These are phyloP conservation scores for Kregervanrija delftensis DNA, from an alignment of 805 yeast species.

Conservation along the genomic window DNA sequence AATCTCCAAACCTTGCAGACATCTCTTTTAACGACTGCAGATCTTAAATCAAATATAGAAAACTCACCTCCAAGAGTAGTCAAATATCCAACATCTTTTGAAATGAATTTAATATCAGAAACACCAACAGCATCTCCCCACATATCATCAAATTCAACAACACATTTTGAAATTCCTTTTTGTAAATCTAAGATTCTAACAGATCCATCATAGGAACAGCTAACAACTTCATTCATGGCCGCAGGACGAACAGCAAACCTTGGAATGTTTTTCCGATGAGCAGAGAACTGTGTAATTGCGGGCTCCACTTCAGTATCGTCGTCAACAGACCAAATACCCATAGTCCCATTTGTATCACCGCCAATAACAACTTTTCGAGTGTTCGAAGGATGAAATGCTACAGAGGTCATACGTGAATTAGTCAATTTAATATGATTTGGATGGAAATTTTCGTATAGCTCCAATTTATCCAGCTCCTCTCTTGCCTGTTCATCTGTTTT, in stretches of 20 bases:
- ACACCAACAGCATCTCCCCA: conserved; percentile 56
- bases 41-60: conserved; percentile 64
- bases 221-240: conserved; percentile 44
- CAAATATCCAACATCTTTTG: conserved; percentile 54
- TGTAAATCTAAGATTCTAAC: conserved; percentile 65
- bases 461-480: conserved; percentile 44
- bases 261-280: conserved; percentile 73
- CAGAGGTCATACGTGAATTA: conserved; percentile 64
- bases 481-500: conserved; percentile 42
- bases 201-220: conserved; percentile 86
- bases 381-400: conserved; percentile 69
- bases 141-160: conserved; percentile 49
- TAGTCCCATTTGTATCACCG: conserved; percentile 83
- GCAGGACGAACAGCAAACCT: conserved; percentile 45
- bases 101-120: conserved; percentile 62
- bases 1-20: conserved; percentile 42
- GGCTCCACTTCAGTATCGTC: conserved; percentile 34
- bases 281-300: conserved; percentile 55
- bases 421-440: conserved; percentile 69
- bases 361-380: conserved; percentile 63
- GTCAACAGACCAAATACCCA: conserved; percentile 84
- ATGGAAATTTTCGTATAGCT: conserved; percentile 48
- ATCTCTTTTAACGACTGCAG: conserved; percentile 14
- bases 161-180: conserved; percentile 52
- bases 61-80: conserved; percentile 80